Base-by-base conservation (phyloP, 2,329 filamentous ascomycete genomes). In the Nakataea oryzae region DNA sequence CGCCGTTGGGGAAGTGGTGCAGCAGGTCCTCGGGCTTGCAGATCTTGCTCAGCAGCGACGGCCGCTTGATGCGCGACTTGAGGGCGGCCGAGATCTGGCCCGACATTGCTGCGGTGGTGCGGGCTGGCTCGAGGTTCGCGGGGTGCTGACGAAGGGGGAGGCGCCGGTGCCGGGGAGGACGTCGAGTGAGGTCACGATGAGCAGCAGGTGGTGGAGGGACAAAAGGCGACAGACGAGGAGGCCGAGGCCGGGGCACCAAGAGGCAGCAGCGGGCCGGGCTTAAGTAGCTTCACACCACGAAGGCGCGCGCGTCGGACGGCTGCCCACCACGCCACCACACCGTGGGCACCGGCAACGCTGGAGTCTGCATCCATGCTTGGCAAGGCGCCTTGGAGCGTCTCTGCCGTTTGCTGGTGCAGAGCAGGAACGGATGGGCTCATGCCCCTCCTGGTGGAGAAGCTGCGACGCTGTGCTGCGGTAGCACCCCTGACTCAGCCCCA, bases 41-140 rank as follows among this genome's bases (percentile, higher is more conserved):
- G 63, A 96, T 79, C 81, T 93, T 96, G 70, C 86, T 87, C 62
- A 96, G 81, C 75, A 93, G 86, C 55, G 88, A 89, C 27, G 91
- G 87, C 66, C 90, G 84, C 68, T 86, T 80, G 65, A 95, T 81
- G 68, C 91, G 88, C 70, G 86, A 84, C 78, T 87, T 90, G 70
- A 96, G 80, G 63, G 90, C 83, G 60, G 88, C 87, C 59, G 89
- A 91, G 41, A 50, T 50, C 50, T 77, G 76, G 55, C 79, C 78
- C 64, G 80, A 78, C 79, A 82, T 82, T 4, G 26, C 55, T 57
- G 41, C 41, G 41, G 41, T 8, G 2, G 21, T 50, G 41, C 41
- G 3, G 24, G 41, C 41, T 50, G 41, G 41, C 41, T 50, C 8
- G 13, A 17, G 14, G 34, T 32, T 12, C 13, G 34, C 34, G 34